Base-by-base conservation (phyloP, 306 rosid genomes). In the Corylus heterophylla region DNA sequence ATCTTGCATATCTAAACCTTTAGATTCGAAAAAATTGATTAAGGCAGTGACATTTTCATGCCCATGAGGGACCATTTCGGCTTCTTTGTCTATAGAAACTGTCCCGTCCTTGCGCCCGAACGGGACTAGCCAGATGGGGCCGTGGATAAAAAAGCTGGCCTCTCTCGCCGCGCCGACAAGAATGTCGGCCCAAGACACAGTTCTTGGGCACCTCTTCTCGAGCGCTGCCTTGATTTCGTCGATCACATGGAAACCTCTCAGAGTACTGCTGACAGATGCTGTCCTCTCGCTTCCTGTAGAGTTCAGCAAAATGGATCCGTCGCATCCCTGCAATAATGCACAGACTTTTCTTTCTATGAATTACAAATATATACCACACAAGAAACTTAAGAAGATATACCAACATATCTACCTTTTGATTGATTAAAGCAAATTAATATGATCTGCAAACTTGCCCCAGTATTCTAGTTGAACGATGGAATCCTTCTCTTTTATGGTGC, bases 101-200 rank as follows among this genome's bases (percentile, higher is more conserved):
- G 62, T 84, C 0, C 98, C 98, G 10, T 94, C 98, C 81, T 71
- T 86, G 0, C 98, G 85, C 20, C 97, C 97, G 3, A 89, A 86
- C 37, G 92, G 97, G 51, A 94, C 97, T 81, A 89, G 92, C 98
- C 98, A 94, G 75, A 94, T 92, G 0, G 98, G 98, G 1, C 97
- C 98, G 35, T 93, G 97, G 0, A 92, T 92, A 1, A 88, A 12
- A 52, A 94, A 77, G 11, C 97, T 91, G 62, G 97, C 98, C 62
- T 94, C 98, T 84, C 97, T 91, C 9, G 97, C 89, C 8, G 91
- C 97, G 0, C 93, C 91, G 0, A 97, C 86, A 62, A 94, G 90
- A 76, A 94, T 89, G 83, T 94, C 98, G 49, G 98, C 88, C 76
- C 95, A 94, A 17, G 98, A 94, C 5, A 92, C 98, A 0, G 83